Evolutionary conservation across 805 yeast species (phyloP).

Genomic region (Hanseniaspora occidentalis): DNA sequence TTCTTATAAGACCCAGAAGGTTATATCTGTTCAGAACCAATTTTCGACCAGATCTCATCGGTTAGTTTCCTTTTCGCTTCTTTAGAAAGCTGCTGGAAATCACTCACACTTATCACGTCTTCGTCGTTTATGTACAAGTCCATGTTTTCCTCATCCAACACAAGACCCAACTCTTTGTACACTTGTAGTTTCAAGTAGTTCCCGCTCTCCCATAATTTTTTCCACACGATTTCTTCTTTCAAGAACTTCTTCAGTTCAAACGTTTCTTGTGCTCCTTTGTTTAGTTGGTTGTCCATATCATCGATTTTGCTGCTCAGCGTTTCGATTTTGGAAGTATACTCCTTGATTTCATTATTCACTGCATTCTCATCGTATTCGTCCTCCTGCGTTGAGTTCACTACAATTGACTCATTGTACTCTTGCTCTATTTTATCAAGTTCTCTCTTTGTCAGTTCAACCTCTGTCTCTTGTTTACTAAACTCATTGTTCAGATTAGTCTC

Average conservation of each 20-base stretch:
- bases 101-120: neutral
- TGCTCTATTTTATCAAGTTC: too few relatives aligned
- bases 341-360: slow-evolving; percentile 3
- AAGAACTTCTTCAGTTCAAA: slow-evolving; percentile 12
- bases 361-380: too few relatives aligned
- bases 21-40: slow-evolving; percentile 11
- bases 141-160: slow-evolving; percentile 23
- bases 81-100: neutral
- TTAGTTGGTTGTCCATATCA: slow-evolving; percentile 15
- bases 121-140: neutral
- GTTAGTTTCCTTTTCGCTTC: neutral
- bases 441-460: too few relatives aligned
- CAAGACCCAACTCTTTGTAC: slow-evolving; percentile 48
- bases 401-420: too few relatives aligned
- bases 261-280: slow-evolving; percentile 13
- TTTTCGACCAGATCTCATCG: neutral
- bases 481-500: too few relatives aligned
- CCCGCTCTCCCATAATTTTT: neutral
- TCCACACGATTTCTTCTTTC: slow-evolving; percentile 9
- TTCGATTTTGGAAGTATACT: neutral
- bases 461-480: too few relatives aligned
- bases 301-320: slow-evolving; percentile 8
- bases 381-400: too few relatives aligned
- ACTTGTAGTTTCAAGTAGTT: slow-evolving; percentile 39
- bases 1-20: too few relatives aligned